A percentile compares a stretch with the other conserved stretches of the same genome.
phyloP scores from a whole-genome alignment of 495 filamentous ascomycete species.

The Physcia stellaris region DNA sequence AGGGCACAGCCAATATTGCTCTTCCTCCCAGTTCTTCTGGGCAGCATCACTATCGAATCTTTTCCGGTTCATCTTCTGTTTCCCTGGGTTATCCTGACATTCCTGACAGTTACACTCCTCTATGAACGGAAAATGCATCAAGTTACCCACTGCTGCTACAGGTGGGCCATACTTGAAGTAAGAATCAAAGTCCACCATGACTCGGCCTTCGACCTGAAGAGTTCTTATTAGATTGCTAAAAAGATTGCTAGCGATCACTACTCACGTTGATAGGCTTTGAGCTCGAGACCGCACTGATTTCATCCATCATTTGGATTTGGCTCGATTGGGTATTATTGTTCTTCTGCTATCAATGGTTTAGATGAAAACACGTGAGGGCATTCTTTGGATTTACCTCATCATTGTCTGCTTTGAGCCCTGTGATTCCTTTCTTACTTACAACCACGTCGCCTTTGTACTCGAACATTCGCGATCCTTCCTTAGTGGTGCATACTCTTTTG shows the following conservation, averaged over 20 bases:
- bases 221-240: no score
- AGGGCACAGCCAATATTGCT: slow-evolving; percentile 19
- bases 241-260: no score
- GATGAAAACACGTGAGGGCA: background rate
- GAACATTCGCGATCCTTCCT: slow-evolving; percentile 8
- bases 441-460: slow-evolving; percentile 6
- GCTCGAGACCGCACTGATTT: no score
- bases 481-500: slow-evolving; percentile 1
- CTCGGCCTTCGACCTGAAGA: no score
- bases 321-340: no score
- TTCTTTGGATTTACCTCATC: background rate
- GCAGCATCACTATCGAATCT: slow-evolving; percentile 2
- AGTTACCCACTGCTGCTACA: no score
- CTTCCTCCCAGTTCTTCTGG: slow-evolving; percentile 2
- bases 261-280: no score
- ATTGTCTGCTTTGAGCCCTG: background rate
- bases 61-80: background rate
- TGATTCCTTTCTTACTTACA: background rate
- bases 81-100: slow-evolving; percentile 4
- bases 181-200: no score
- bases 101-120: slow-evolving; percentile 5
- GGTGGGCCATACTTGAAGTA: no score
- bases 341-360: no score
- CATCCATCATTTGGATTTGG: no score
- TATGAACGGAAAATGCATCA: no score